Evolutionary conservation across 768 basidiomycete genomes (phyloP), one percentile per base, ranked within the genome.

Genomic region (Peribolospora baueri): DNA sequence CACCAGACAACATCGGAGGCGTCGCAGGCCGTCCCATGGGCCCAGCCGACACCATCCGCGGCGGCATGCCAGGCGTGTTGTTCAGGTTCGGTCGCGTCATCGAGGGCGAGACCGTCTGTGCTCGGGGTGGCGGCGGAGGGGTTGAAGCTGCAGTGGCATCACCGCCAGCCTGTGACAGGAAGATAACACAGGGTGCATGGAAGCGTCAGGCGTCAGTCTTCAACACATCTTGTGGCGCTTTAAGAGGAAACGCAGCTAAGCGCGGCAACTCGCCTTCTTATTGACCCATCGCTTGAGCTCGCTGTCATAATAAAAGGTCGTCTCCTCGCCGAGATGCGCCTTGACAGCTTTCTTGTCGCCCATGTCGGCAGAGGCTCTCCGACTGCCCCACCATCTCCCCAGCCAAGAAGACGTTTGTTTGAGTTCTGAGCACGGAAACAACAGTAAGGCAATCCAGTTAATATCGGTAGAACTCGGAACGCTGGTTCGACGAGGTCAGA

Each of bases 241-340:
- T 51, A 14, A 51, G n/a, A 13, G 7, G 48, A 49, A 45, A 50
- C 5, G 36, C 5, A 59, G 68, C 11, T 14, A 25, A 43, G 36
- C 37, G 36, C 46, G 42, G n/a, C 9, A 45, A 61, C 66, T 65
- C 57, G 85, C 87, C 71, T 82, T 87, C 68, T 82, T 90, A 66
- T 93, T 88, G 38, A 98, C 80, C 93, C 93, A 98, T 58, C 82
- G 77, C 66, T 90, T 88, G 57, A 81, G 74, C n/a, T 93, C 87
- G 62, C 82, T 80, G 65, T 98, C 93, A 65, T 84, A 98, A 63
- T 85, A 82, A 70, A 97, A 91, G 38, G 78, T 72, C 38, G 71
- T 86, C 65, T 88, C 78, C 61, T 97, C 86, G 6, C 93, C 93
- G 37, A 98, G 75, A 61, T 81, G 97, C 14, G 91, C 93, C 64